Percentiles rank a stretch among this genome's conserved stretches.
These are phyloP conservation scores for Mucor ambiguus DNA, from an alignment of 371 early-diverging fungal genomes.

Conservation along the genomic window DNA sequence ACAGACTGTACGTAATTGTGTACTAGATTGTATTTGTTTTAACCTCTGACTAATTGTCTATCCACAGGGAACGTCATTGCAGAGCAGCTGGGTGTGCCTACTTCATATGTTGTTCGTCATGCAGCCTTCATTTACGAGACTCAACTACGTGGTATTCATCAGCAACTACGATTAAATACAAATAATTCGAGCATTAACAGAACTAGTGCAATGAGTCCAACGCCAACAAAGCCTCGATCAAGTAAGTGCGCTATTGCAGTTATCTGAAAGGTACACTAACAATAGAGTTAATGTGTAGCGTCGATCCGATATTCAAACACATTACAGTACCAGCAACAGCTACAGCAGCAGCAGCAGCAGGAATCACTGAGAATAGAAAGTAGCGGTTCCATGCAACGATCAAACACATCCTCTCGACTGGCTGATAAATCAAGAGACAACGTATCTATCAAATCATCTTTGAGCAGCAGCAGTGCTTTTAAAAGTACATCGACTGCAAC, in stretches of 20 bases:
- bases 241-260: conserved; percentile 5
- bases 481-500: conserved; percentile 6
- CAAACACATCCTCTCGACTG: background rate
- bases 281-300: background rate
- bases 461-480: background rate
- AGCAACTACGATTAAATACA: conserved; percentile 46
- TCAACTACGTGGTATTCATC: conserved; percentile 63
- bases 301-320: conserved; percentile 22
- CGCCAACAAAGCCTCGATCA: conserved; percentile 13
- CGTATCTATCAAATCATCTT: background rate
- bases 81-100: conserved; percentile 58
- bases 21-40: background rate
- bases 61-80: conserved; percentile 60
- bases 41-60: background rate
- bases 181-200: conserved; percentile 8
- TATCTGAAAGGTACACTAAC: background rate
- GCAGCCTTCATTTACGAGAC: conserved; percentile 65
- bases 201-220: conserved; percentile 19
- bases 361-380: background rate
- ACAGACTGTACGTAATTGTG: conserved; percentile 55
- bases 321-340: conserved; percentile 11
- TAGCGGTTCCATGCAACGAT: conserved; percentile 1
- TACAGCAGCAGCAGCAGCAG: conserved; percentile 4
- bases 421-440: background rate
- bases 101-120: conserved; percentile 60